Evolutionary conservation across 495 filamentous ascomycete species (phyloP), one percentile per base, ranked within the genome.

Genomic region (Annulohypoxylon moriforme): DNA sequence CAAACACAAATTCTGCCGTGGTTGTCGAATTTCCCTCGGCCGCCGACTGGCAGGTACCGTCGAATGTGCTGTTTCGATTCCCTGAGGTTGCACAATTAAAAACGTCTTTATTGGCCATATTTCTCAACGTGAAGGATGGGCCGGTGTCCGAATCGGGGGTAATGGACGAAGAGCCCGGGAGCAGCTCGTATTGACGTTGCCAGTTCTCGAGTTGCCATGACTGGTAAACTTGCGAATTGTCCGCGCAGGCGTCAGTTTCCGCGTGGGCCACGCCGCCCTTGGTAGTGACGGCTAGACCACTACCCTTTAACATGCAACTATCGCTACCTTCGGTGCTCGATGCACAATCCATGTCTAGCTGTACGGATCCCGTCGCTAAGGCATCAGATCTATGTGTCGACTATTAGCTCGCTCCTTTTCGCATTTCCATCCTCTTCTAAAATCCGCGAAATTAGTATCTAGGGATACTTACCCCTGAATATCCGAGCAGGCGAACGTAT

Each of bases 121-220:
- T 81, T 16, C 29, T 72, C 60, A 82, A 36, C 0, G 61, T 73
- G 52, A 82, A 82, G 0, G 78, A 78, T 42, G 81, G 81, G 2
- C 81, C 81, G 0, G 74, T 77, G 61, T 82, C 81, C 0, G 56
- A 34, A 0, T 24, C n/a, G 0, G 71, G 65, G 7, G 64, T 46
- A 9, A 56, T 22, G 11, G 47, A 47, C 5, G 71, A 46, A 8
- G 76, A 70, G 0, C 78, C 77, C 1, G 77, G 77, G 3, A 69
- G 55, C 46, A 79, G 61, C 31, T 70, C 69, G 38, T 76, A 80
- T 7, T 72, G 64, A 1, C 81, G 77, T 0, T 27, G 64, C 81
- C 81, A 82, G 0, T 78, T 69, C 33, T 78, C 75, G 0, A 82
- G 52, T 58, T 72, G 72, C 81, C 81, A 82, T 10, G 81, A 80